Base-by-base conservation (phyloP, 164 flowering plant genomes). In the Echeveria elegans region DNA sequence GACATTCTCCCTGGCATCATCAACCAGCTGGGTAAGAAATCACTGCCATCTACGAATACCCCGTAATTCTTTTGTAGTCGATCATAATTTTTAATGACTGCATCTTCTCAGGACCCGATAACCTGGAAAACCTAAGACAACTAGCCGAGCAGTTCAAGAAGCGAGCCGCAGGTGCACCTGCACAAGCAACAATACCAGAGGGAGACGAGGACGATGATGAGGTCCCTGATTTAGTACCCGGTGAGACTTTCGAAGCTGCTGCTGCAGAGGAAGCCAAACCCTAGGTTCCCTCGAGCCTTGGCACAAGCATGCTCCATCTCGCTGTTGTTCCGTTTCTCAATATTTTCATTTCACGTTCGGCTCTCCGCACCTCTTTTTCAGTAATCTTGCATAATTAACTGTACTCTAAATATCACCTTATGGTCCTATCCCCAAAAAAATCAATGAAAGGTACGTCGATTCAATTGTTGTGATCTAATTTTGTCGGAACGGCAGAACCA, bases 1-100 rank as follows among this genome's bases (percentile, higher is more conserved):
- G 60, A 53, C 31, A 53, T 53, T 28, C 60, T 53, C 18, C 60
- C 60, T 53, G 60, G 60, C 31, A 53, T 53, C 31, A 53, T 53
- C 31, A 53, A 53, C 60, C 60, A 53, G 18, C 60, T 53, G 31
- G 60, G 60, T 53, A 53, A 53, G 31, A 26, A 53, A 10, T 53
- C 60, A 21, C 6, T 21, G 2, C 26, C 28, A 50, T 50, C 6
- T 7, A 11, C 21, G 9, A 50, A 50, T 21, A 26, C 6, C 11
- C 3, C 23, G 3, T 21, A 50, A 50, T 50, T 50, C 45, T 40
- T 0, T 40, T 40, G 15, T 40, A 19, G 2, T 19, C 52, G 21
- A 50, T 4, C 56, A n/a, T n/a, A 5, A 50, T 9, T n/a, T 21
- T n/a, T 10, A n/a, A 50, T 18, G 21, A 16, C n/a, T 16, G 18